phyloP scores from a whole-genome alignment of 257 asterid genomes.

The Cynanchum wilfordii region DNA sequence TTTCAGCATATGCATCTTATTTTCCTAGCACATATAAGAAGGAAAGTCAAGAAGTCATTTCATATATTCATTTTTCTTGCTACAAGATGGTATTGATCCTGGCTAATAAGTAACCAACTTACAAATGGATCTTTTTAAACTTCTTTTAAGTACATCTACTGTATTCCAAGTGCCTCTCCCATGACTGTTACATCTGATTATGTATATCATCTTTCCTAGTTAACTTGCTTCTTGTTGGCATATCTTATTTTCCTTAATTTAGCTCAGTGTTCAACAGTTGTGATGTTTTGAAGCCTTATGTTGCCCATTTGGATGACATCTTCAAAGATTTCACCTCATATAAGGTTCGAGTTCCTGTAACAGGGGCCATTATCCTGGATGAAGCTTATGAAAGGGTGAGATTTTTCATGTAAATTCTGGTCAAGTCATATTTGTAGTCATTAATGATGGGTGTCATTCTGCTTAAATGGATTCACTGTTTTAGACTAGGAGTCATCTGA shows the following conservation, averaged over 20 bases:
- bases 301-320: constrained; percentile 74
- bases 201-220: background rate
- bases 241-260: constrained; percentile 45
- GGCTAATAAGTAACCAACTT: background rate
- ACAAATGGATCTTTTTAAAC: background rate
- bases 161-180: background rate
- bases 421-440: constrained; percentile 3
- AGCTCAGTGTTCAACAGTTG: constrained; percentile 75
- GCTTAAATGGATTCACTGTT: constrained; percentile 1
- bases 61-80: background rate
- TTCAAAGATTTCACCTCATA: constrained; percentile 87
- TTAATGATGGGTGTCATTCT: background rate
- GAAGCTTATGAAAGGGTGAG: constrained; percentile 78
- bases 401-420: constrained; percentile 1
- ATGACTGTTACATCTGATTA: background rate
- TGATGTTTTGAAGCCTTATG: constrained; percentile 79
- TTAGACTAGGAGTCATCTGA: background rate
- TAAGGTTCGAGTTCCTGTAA: constrained; percentile 87
- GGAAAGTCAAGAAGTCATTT: background rate
- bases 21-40: background rate
- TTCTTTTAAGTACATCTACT: background rate
- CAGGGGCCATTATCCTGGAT: constrained; percentile 83
- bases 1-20: background rate
- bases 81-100: background rate
- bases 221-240: background rate